These are phyloP conservation scores for Aspergillus fumigatiaffinis DNA, from an alignment of 2,329 filamentous ascomycete genomes.

Conservation along the genomic window DNA sequence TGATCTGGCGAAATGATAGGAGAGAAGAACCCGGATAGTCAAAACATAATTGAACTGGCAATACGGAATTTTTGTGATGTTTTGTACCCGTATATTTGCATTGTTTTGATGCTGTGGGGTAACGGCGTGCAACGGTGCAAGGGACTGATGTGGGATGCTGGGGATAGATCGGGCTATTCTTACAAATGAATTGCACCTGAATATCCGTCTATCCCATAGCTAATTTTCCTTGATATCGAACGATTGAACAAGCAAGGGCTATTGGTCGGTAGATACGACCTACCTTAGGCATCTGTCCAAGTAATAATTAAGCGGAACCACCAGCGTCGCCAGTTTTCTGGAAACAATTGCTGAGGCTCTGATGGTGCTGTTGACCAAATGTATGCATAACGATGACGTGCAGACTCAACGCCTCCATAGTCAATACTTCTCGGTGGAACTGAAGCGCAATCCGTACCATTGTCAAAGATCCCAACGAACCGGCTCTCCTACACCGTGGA, in stretches of 20 bases:
- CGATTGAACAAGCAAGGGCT: too few relatives aligned
- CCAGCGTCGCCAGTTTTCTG: neutral
- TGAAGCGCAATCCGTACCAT: neutral
- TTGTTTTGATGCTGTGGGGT: neutral
- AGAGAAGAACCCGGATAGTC: too few relatives aligned
- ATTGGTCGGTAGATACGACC: too few relatives aligned
- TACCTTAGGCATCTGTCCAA: too few relatives aligned
- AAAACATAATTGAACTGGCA: neutral
- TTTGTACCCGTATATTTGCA: neutral
- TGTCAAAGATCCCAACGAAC: neutral
- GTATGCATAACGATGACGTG: conserved; percentile 4
- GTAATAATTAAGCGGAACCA: too few relatives aligned
- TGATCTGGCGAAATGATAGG: too few relatives aligned
- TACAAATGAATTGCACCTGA: too few relatives aligned
- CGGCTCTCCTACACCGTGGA: neutral
- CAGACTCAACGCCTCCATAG: neutral
- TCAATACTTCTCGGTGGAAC: neutral
- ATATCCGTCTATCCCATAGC: too few relatives aligned
- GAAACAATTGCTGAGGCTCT: neutral
- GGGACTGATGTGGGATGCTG: neutral
- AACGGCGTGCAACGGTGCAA: neutral
- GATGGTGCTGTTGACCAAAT: neutral
- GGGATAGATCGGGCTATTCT: neutral
- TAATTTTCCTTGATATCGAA: too few relatives aligned
- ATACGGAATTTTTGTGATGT: neutral